Evolutionary conservation across 2,329 filamentous ascomycete genomes (phyloP).

Genomic region (Metarhizium guizhouense): DNA sequence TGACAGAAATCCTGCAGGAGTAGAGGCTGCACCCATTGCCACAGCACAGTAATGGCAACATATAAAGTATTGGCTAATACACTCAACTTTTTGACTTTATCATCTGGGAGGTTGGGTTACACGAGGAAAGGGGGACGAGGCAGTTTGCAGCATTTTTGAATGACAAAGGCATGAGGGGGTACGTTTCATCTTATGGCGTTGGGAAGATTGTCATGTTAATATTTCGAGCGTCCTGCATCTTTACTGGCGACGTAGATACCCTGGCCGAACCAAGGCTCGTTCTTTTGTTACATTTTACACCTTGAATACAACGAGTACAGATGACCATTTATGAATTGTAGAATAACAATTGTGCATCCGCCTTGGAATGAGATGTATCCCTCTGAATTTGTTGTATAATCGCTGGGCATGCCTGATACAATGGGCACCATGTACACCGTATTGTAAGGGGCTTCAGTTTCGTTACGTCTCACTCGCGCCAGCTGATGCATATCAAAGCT

Average conservation of each 20-base stretch:
- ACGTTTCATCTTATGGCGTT: neutral
- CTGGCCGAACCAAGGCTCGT: neutral
- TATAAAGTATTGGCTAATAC: neutral
- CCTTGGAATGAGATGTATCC: neutral
- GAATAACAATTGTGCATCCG: neutral
- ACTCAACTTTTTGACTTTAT: neutral
- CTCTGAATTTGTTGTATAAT: neutral
- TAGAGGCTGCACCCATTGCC: constrained; percentile 2
- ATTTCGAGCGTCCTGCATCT: neutral
- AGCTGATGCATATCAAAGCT: too few species aligned
- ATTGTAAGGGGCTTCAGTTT: too few species aligned
- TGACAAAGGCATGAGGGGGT: neutral
- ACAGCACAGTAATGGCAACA: neutral
- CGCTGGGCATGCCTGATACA: too few species aligned
- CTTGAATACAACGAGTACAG: neutral
- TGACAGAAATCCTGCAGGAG: constrained; percentile 47
- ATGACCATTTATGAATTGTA: neutral
- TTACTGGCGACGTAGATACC: constrained; percentile 5
- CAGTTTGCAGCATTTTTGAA: neutral
- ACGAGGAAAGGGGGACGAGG: neutral
- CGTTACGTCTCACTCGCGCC: too few species aligned
- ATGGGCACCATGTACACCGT: too few species aligned
- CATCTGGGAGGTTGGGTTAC: neutral
- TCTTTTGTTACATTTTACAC: neutral
- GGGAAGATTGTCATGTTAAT: neutral